Base-by-base conservation (phyloP, 2,329 filamentous ascomycete species). In the Kalmusia sp. region DNA sequence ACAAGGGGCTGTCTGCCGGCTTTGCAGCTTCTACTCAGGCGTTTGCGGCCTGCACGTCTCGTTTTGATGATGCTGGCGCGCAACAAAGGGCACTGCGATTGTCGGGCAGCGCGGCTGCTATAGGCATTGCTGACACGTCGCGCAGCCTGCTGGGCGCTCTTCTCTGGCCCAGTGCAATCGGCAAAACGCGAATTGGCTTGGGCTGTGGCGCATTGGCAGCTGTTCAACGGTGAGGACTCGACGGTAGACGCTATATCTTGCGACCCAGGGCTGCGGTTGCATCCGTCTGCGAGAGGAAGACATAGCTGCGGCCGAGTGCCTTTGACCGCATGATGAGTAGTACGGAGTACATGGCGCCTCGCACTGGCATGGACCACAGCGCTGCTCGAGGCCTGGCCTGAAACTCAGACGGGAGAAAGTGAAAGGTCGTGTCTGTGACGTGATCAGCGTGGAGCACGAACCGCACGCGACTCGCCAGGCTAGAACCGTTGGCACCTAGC, bases 401-500 rank as follows among this genome's bases (percentile, higher is more conserved):
- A n/a, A n/a, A n/a, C n/a, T n/a, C n/a, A n/a, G n/a, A n/a, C n/a
- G n/a, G n/a, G n/a, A n/a, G n/a, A n/a, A n/a, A n/a, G n/a, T n/a
- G n/a, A n/a, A n/a, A n/a, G n/a, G n/a, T n/a, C n/a, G n/a, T n/a
- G n/a, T n/a, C n/a, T n/a, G n/a, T n/a, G n/a, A n/a, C n/a, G n/a
- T n/a, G n/a, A n/a, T n/a, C n/a, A n/a, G n/a, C n/a, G n/a, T n/a
- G n/a, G n/a, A n/a, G n/a, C n/a, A 47, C 63, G 58, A 61, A 61
- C 55, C 17, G 24, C 41, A 47, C 53, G 61, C 19, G 39, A 46
- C 3, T n/a, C n/a, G n/a, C n/a, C n/a, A n/a, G n/a, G n/a, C n/a
- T n/a, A n/a, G n/a, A n/a, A n/a, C n/a, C n/a, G 19, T 33, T 55
- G 48, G 55, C 49, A 39, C 49, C 54, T 55, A 51, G 59, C 57